Base-by-base conservation (phyloP, 768 basidiomycete genomes). In the Ramaria sp. region DNA sequence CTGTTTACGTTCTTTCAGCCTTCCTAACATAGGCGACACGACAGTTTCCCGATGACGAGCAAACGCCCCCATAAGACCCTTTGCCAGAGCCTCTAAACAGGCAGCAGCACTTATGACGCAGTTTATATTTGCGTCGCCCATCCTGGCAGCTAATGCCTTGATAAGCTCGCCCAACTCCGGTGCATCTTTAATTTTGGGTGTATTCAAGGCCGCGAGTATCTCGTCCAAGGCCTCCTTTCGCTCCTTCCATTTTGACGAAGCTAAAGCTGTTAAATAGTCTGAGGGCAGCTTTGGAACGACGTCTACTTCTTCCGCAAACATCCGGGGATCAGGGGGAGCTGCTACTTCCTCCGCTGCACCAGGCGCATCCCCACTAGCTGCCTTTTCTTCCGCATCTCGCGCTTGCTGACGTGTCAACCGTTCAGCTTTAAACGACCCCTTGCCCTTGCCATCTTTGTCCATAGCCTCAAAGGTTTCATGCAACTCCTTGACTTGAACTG, bases 161-260 rank as follows among this genome's bases (percentile, higher is more conserved):
- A 81, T 73, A 18, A 96, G 69, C 28, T 93, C 88, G 3, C 75
- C 79, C 3, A 96, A 73, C 62, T 88, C 88, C 6, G 84, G 71
- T 1, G 82, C 74, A 61, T 95, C 92, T 61, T 82, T 82, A 61
- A 97, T 86, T 55, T 83, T 78, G 12, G 85, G 82, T 2, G 84
- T 77, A 51, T 78, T 78, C 28, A 98, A 69, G 34, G 90, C 69
- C 2, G 78, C 77, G 43, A 82, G 73, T 22, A 95, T 74, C 25
- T 90, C 89, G 59, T 96, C 93, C 30, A 98, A 72, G 2, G 79
- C 87, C 61, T 94, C 88, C 64, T 97, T 93, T 38, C 91, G 81
- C 60, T 99, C 96, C 64, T 99, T 98, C 96, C 96, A 99, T 68
- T 98, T 97, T 0, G 90, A 82, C 3, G 96, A 98, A 22, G 82